Percentiles rank a stretch among this genome's conserved stretches.
Evolutionary conservation across 1,284 basidiomycete genomes (phyloP).

Genomic region (Ustilago hordei): DNA sequence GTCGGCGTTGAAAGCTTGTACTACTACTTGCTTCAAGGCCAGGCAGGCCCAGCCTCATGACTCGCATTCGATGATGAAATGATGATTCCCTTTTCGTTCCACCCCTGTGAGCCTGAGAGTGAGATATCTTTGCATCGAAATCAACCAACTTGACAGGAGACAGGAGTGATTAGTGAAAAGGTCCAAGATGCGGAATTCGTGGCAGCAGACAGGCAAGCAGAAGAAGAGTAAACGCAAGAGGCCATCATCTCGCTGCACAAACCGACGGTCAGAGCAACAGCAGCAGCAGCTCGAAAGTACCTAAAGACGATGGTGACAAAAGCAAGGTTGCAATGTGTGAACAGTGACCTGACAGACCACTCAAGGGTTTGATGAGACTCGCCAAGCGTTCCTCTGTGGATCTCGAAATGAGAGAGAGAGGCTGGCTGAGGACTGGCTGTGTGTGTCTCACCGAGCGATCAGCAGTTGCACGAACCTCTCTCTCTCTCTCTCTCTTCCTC

Average conservation of each 20-base stretch:
- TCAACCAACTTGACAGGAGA: neutral
- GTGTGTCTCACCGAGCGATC: slow-evolving; percentile 3
- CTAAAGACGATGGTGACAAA: no score
- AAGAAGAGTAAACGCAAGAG: neutral
- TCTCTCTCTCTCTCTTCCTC: neutral
- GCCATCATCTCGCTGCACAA: slow-evolving; percentile 5
- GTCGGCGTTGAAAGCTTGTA: slow-evolving; percentile 5
- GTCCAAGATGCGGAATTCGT: neutral
- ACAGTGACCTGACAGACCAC: slow-evolving; percentile 1
- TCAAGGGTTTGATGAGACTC: slow-evolving; percentile 4
- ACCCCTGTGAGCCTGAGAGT: neutral
- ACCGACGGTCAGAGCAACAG: neutral
- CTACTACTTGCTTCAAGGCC: neutral
- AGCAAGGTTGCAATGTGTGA: neutral
- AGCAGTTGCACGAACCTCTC: slow-evolving; percentile 11
- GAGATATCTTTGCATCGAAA: neutral
- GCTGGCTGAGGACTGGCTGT: neutral
- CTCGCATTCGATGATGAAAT: slow-evolving; percentile 7
- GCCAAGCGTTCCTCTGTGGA: neutral
- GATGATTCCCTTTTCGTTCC: slow-evolving; percentile 2
- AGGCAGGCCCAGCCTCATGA: slow-evolving; percentile 1
- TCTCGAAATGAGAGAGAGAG: slow-evolving; percentile 1
- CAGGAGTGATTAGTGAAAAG: neutral
- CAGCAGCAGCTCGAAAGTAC: no score
- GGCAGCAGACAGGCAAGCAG: neutral